Conservation (phyloP, 2,329 filamentous ascomycete species). For the Aspergillus phoenicis region DNA sequence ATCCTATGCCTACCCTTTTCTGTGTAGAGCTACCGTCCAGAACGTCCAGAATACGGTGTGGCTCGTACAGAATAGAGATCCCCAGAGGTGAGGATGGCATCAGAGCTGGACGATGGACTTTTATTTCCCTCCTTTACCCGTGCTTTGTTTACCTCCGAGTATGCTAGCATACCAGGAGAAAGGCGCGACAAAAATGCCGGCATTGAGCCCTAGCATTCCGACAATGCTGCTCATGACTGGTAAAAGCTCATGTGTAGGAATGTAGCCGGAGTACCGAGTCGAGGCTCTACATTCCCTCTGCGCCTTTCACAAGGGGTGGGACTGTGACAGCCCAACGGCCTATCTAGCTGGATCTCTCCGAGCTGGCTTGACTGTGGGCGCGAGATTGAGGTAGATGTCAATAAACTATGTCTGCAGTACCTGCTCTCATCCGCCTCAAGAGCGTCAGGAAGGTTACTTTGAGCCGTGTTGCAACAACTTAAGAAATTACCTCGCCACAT, state of each 20-base stretch:
- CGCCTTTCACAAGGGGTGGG: neutral
- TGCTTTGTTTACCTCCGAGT: neutral
- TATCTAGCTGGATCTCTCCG: neutral
- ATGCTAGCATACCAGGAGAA: slow-evolving; percentile 2
- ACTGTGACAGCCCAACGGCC: neutral
- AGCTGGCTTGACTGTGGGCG: neutral
- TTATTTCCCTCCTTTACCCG: neutral
- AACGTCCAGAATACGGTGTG: neutral
- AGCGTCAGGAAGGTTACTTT: neutral
- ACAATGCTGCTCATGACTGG: neutral
- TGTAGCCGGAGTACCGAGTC: neutral
- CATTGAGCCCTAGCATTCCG: neutral
- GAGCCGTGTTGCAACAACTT: neutral
- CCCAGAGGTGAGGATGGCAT: neutral
- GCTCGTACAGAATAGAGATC: neutral
- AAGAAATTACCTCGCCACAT: neutral
- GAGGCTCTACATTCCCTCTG: neutral
- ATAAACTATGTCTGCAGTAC: neutral
- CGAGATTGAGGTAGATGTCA: neutral
- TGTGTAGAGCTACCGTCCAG: neutral
- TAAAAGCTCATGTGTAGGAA: neutral
- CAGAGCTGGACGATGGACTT: neutral
- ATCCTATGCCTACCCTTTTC: neutral
- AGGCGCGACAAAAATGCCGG: slow-evolving; percentile 3
- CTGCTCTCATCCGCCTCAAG: neutral